Conservation (phyloP, 2,329 filamentous ascomycete genomes). For the Cytospora paraplurivora region DNA sequence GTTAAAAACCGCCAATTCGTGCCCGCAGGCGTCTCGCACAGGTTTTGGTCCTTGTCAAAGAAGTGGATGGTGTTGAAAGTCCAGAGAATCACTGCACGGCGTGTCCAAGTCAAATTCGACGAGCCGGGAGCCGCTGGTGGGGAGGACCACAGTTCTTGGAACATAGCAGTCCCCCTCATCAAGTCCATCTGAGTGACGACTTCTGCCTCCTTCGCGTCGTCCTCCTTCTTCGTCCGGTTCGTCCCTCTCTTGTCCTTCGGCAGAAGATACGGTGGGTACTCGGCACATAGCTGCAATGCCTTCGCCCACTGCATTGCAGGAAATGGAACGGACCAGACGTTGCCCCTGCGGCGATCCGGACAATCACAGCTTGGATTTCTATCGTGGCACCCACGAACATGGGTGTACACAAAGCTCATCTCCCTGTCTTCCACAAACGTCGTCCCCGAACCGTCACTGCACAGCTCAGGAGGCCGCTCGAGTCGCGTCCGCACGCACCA, state of each 20-base stretch:
- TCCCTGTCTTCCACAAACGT: slow-evolving; percentile 43
- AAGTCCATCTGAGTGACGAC: slow-evolving; percentile 54
- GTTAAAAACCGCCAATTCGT: slow-evolving; percentile 66
- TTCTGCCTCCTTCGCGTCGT: slow-evolving; percentile 34
- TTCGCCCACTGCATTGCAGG: slow-evolving; percentile 60
- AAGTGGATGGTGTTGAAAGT: slow-evolving; percentile 58
- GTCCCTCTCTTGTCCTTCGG: slow-evolving; percentile 29
- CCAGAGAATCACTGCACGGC: slow-evolving; percentile 65
- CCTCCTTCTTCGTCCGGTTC: slow-evolving; percentile 30
- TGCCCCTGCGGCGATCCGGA: slow-evolving; percentile 47
- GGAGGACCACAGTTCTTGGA: slow-evolving; percentile 65
- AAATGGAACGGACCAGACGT: slow-evolving; percentile 56
- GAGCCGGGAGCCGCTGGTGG: slow-evolving; percentile 43
- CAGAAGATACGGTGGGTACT: slow-evolving; percentile 48
- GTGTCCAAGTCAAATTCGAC: slow-evolving; percentile 48
- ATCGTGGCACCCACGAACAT: slow-evolving; percentile 55
- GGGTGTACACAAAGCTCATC: slow-evolving; percentile 50
- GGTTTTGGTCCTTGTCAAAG: slow-evolving; percentile 45
- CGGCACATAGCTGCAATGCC: slow-evolving; percentile 59
- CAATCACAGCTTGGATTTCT: slow-evolving; percentile 54
- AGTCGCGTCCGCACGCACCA: slow-evolving; percentile 65
- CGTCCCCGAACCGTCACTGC: slow-evolving; percentile 45
- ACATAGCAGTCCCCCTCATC: slow-evolving; percentile 65
- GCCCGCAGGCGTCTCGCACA: slow-evolving; percentile 53
- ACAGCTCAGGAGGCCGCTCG: slow-evolving; percentile 58